Evolutionary conservation across 495 filamentous ascomycete genomes (phyloP), one percentile per base, ranked within the genome.

Genomic region (Penicillium atrosanguineum): DNA sequence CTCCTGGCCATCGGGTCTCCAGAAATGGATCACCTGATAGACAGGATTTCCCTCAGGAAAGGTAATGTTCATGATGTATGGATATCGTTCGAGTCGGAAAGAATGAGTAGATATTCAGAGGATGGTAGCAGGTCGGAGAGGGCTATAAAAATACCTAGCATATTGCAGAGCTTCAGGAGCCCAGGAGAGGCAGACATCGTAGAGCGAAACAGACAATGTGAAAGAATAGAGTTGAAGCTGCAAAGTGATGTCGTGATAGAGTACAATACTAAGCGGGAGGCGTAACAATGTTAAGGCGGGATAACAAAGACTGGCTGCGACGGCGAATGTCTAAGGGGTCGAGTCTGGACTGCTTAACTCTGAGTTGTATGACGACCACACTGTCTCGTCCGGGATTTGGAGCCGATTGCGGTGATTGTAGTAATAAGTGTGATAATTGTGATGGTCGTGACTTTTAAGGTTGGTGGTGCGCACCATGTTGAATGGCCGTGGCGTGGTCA

Each of bases 1-100:
- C 0, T 68, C 63, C 4, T 68, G 74, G n/a, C 82, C 84, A 67
- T 86, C 72, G 0, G 67, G 60, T 18, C 59, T 51, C 47, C 72
- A 68, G 41, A 91, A 55, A 50, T 70, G 84, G 64, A 89, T 50
- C 25, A 63, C 69, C 63, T 91, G 88, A 34, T 59, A 69, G 59
- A 74, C 81, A 11, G 81, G 82, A 62, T 90, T 5, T 16, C n/a
- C n/a, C 1, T 40, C 5, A 4, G 38, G 38, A 16, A 40, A 18
- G n/a, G 38, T 18, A 3, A 3, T 3, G 8, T n/a, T 14, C 38
- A 40, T 40, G 16, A 3, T 20, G 38, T 16, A 40, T 29, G 29
- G 11, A 14, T 34, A 14, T 34, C 11, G 38, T 26, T 47, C 23
- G 14, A 48, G 1, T 18, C 43, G 52, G 28, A 19, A 25, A 21